Conservation (phyloP, 1,284 basidiomycete genomes). For the Cryptococcus maquisensis region DNA sequence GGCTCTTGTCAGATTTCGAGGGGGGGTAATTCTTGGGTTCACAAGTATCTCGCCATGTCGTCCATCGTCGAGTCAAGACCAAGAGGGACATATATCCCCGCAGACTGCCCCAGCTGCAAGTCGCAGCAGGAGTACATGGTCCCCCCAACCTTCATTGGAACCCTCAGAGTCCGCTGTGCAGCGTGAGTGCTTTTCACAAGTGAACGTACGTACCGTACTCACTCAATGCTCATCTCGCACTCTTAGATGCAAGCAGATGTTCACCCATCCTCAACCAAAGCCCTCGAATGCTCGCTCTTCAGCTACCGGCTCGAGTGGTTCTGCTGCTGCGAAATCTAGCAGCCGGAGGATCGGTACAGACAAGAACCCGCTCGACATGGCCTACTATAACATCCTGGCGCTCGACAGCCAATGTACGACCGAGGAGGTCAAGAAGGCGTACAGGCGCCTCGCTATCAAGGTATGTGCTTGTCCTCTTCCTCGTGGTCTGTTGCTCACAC, state of each 20-base stretch:
- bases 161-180: slow-evolving; percentile 67
- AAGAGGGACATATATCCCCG: slow-evolving; percentile 40
- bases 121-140: slow-evolving; percentile 67
- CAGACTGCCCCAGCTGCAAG: slow-evolving; percentile 55
- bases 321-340: slow-evolving; percentile 8
- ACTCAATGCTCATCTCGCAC: not conserved
- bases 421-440: slow-evolving; percentile 81
- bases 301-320: slow-evolving; percentile 2
- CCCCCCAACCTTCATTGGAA: slow-evolving; percentile 61
- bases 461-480: slow-evolving; percentile 46
- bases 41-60: slow-evolving; percentile 27
- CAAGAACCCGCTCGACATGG: slow-evolving; percentile 80
- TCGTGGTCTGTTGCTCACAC: not conserved
- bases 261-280: slow-evolving; percentile 39
- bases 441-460: slow-evolving; percentile 90
- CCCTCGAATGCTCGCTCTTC: slow-evolving; percentile 16
- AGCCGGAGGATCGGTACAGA: slow-evolving; percentile 68
- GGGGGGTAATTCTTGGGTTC: no score
- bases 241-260: slow-evolving; percentile 29
- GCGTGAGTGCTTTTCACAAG: slow-evolving; percentile 53
- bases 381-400: slow-evolving; percentile 64
- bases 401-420: slow-evolving; percentile 37
- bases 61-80: slow-evolving; percentile 47
- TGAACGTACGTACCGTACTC: no score
- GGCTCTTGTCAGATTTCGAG: no score